A percentile compares a stretch with the other conserved stretches of the same genome.
Conservation (phyloP, 371 early-diverging fungal species). For the Chytridium lagenaria region DNA sequence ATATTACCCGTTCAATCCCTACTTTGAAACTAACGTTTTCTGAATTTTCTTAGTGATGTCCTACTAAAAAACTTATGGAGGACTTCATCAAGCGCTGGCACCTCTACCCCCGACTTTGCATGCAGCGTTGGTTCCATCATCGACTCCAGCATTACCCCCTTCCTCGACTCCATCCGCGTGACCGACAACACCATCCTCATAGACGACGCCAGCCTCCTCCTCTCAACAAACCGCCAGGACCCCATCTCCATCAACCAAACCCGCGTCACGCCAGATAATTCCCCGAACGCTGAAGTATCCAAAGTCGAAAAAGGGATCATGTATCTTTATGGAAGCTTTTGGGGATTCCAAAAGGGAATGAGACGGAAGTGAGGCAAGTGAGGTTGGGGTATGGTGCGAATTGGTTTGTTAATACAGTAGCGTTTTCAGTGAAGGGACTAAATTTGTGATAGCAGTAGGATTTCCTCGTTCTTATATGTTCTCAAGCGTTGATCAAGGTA, state of each 20-base stretch:
- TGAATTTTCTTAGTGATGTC: background rate
- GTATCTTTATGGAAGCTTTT: background rate
- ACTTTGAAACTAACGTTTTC: too few relatives aligned
- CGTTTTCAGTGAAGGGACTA: background rate
- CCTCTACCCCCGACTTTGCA: constrained; percentile 5
- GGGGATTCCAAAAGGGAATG: background rate
- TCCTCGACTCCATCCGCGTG: constrained; percentile 11
- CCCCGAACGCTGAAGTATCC: constrained; percentile 1
- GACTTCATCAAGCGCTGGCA: background rate
- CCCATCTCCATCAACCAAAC: background rate
- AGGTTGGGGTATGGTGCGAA: background rate
- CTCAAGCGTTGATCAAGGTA: constrained; percentile 1
- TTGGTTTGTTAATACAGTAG: constrained; percentile 1
- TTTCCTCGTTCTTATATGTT: constrained; percentile 19
- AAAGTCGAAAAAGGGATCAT: background rate
- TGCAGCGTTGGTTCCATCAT: constrained; percentile 17
- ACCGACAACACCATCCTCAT: constrained; percentile 23
- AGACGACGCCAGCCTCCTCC: constrained; percentile 2
- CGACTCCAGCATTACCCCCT: constrained; percentile 6
- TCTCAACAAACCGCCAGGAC: constrained; percentile 14
- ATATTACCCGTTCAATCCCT: too few relatives aligned
- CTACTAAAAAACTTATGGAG: constrained; percentile 15
- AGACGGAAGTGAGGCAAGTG: background rate
- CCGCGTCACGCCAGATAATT: background rate
- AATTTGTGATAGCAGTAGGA: constrained; percentile 3